phyloP scores from a whole-genome alignment of 768 basidiomycete genomes.

The Nidularia sp. region DNA sequence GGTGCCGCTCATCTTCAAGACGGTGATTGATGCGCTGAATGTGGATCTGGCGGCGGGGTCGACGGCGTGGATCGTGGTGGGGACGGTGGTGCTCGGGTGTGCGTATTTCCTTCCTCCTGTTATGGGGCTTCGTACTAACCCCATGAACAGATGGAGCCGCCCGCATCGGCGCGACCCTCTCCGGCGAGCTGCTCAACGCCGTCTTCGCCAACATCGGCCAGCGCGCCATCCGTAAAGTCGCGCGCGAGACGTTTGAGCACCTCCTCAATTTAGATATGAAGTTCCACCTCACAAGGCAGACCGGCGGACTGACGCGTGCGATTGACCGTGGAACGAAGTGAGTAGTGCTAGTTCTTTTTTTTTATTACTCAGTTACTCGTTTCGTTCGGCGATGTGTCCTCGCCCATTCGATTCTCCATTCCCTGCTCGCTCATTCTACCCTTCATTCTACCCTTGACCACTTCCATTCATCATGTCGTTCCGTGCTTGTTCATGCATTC shows the following conservation, averaged over 20 bases:
- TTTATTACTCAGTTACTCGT: no score
- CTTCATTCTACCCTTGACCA: no score
- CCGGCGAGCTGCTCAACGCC: slow-evolving; percentile 89
- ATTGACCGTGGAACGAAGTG: slow-evolving; percentile 98
- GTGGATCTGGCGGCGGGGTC: slow-evolving; percentile 68
- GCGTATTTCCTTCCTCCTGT: slow-evolving; percentile 24
- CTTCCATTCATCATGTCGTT: no score
- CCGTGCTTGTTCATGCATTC: no score
- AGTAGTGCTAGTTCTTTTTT: no score
- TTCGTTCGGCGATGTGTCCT: no score
- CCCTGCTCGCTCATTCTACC: no score
- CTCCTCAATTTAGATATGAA: slow-evolving; percentile 85
- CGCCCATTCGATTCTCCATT: no score
- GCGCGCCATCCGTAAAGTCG: slow-evolving; percentile 89
- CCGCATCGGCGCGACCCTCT: slow-evolving; percentile 84
- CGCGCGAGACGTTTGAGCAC: slow-evolving; percentile 93
- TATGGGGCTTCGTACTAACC: background rate
- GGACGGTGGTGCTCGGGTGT: slow-evolving; percentile 92
- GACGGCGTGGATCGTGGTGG: slow-evolving; percentile 89
- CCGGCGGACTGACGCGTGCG: slow-evolving; percentile 92
- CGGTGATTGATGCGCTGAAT: slow-evolving; percentile 86
- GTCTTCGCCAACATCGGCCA: slow-evolving; percentile 97
- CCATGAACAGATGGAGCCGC: slow-evolving; percentile 75
- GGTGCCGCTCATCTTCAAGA: slow-evolving; percentile 95
- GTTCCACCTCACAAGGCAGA: slow-evolving; percentile 92